phyloP scores from a whole-genome alignment of 768 basidiomycete species.

The Serendipita sp. region DNA sequence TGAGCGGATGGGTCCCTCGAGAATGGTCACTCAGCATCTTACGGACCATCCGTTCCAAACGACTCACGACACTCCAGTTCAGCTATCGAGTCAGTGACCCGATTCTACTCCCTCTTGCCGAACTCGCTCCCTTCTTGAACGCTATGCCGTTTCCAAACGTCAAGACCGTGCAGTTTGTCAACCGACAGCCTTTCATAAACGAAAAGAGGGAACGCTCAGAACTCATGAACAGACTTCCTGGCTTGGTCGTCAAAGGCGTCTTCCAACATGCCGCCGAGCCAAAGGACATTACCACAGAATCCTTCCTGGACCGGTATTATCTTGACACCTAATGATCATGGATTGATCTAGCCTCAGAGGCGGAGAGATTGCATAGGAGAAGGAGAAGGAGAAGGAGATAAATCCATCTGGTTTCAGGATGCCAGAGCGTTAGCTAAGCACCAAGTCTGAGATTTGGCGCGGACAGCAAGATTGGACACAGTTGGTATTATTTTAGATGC shows the following conservation, averaged over 20 bases:
- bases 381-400: too few species aligned
- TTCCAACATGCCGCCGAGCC: background rate
- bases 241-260: background rate
- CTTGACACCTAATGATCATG: too few species aligned
- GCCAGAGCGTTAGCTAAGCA: too few species aligned
- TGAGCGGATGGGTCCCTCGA: background rate
- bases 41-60: background rate
- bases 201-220: background rate
- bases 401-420: too few species aligned
- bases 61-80: background rate
- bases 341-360: too few species aligned
- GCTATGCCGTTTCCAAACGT: background rate
- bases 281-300: background rate
- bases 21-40: background rate
- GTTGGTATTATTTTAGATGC: background rate
- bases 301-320: background rate
- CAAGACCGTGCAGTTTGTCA: background rate
- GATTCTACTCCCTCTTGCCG: background rate
- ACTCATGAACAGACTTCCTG: background rate
- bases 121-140: background rate
- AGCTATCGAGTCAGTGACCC: background rate
- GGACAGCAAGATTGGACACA: too few species aligned
- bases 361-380: too few species aligned
- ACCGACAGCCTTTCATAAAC: background rate
- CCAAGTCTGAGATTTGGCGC: too few species aligned